Evolutionary conservation across 257 asterid species (phyloP).

Genomic region (Hygrophila difformis): DNA sequence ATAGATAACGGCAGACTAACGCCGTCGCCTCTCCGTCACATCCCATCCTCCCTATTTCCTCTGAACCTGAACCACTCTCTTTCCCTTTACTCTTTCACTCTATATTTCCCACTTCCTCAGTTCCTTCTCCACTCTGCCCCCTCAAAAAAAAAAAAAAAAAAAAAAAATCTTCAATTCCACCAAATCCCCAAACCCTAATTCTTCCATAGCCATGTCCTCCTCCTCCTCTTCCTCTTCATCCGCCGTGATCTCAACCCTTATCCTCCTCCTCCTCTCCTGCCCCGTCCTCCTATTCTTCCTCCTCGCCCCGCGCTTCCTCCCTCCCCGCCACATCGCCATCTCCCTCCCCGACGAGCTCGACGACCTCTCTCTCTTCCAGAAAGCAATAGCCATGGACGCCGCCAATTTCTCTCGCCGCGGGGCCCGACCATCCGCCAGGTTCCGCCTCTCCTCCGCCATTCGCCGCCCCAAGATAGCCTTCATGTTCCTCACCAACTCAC

Average conservation of each 20-base stretch:
- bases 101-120: no score
- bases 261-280: conserved; percentile 38
- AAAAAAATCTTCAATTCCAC: not conserved
- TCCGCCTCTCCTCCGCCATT: conserved; percentile 24
- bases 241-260: not conserved
- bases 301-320: conserved; percentile 35
- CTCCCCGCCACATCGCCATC: conserved; percentile 27
- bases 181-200: not conserved
- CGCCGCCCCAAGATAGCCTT: conserved; percentile 54
- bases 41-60: no score
- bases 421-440: conserved; percentile 18
- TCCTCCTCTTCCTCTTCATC: not conserved
- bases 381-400: not conserved
- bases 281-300: conserved; percentile 47
- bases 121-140: no score
- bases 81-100: no score
- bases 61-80: no score
- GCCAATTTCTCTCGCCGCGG: conserved; percentile 24
- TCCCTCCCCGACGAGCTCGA: conserved; percentile 55
- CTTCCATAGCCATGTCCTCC: not conserved
- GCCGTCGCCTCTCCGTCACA: no score
- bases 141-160: no score
- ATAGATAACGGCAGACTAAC: no score
- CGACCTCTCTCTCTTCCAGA: conserved; percentile 55
- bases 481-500: conserved; percentile 59